Percentiles rank a stretch among this genome's conserved stretches.
These are phyloP conservation scores for Jamesozyma lodderae DNA, from an alignment of 805 yeast genomes.

Conservation along the genomic window DNA sequence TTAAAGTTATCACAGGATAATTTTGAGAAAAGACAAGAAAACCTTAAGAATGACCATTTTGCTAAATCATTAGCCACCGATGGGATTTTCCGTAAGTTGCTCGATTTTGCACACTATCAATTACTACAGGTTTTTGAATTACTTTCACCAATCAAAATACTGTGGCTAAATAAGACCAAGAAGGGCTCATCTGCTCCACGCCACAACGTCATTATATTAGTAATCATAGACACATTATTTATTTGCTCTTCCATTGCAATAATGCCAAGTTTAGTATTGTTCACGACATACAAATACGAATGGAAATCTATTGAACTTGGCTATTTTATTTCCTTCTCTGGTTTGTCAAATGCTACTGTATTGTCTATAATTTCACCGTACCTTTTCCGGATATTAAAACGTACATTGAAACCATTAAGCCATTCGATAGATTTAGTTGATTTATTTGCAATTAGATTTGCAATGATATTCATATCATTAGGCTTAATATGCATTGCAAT, in stretches of 20 bases:
- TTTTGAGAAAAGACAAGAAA: slow-evolving; percentile 3
- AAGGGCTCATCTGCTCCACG: slow-evolving; percentile 33
- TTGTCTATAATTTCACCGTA: slow-evolving; percentile 47
- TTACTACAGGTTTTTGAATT: slow-evolving; percentile 18
- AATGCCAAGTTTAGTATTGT: slow-evolving; percentile 39
- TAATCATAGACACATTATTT: slow-evolving; percentile 38
- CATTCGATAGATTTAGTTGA: slow-evolving; percentile 48
- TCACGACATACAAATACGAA: slow-evolving; percentile 42
- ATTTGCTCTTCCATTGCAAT: slow-evolving; percentile 35
- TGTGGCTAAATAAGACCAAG: slow-evolving; percentile 36
- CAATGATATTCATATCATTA: slow-evolving; percentile 31
- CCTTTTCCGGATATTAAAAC: slow-evolving; percentile 32
- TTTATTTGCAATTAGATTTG: slow-evolving; percentile 30
- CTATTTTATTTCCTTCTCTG: slow-evolving; percentile 43
- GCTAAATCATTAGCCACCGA: too few species aligned
- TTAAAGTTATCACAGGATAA: slow-evolving; percentile 40
- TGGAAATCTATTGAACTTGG: slow-evolving; percentile 53
- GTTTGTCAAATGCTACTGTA: slow-evolving; percentile 40
- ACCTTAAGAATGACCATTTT: not conserved
- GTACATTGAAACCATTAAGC: slow-evolving; percentile 29
- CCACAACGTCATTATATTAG: slow-evolving; percentile 40
- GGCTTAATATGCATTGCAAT: slow-evolving; percentile 30
- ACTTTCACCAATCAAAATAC: slow-evolving; percentile 41
- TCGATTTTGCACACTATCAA: slow-evolving; percentile 12
- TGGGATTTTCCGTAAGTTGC: too few species aligned